Conservation (phyloP, 2,329 filamentous ascomycete genomes). For the Raffaelea albimanens region DNA sequence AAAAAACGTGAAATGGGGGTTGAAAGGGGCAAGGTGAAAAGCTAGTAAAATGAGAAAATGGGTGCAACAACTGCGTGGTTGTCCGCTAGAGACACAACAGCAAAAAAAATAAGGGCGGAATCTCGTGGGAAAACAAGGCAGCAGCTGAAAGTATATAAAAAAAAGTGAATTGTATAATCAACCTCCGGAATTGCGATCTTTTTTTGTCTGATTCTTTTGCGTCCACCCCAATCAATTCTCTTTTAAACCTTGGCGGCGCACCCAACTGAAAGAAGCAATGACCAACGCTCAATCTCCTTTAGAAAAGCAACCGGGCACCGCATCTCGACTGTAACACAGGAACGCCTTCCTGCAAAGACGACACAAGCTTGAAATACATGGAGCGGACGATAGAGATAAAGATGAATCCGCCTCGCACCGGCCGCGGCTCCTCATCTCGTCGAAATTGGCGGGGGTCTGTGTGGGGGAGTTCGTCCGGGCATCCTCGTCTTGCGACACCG, state of each 20-base stretch:
- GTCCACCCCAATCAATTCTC: neutral
- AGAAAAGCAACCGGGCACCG: slow-evolving; percentile 33
- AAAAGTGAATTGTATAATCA: slow-evolving; percentile 48
- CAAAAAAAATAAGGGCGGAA: slow-evolving; percentile 24
- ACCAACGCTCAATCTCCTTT: slow-evolving; percentile 13
- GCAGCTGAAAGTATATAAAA: slow-evolving; percentile 37
- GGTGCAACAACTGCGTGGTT: no score
- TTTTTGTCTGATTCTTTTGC: slow-evolving; percentile 2
- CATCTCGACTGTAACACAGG: slow-evolving; percentile 34
- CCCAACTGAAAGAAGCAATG: slow-evolving; percentile 5
- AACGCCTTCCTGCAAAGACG: slow-evolving; percentile 49
- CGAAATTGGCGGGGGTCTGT: slow-evolving; percentile 30
- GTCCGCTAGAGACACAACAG: slow-evolving; percentile 2
- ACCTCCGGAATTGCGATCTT: slow-evolving; percentile 28
- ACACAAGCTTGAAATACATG: slow-evolving; percentile 41
- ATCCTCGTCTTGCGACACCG: slow-evolving; percentile 24
- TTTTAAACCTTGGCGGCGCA: neutral
- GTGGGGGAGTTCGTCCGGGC: slow-evolving; percentile 3
- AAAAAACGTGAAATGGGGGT: neutral
- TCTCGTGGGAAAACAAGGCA: slow-evolving; percentile 23
- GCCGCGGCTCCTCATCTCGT: slow-evolving; percentile 31
- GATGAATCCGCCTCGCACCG: slow-evolving; percentile 31
- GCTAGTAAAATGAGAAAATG: no score
- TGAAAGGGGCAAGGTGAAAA: no score
- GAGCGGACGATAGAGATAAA: slow-evolving; percentile 28